Conservation (phyloP, 768 basidiomycete genomes). For the Hemileccinum impolitum region DNA sequence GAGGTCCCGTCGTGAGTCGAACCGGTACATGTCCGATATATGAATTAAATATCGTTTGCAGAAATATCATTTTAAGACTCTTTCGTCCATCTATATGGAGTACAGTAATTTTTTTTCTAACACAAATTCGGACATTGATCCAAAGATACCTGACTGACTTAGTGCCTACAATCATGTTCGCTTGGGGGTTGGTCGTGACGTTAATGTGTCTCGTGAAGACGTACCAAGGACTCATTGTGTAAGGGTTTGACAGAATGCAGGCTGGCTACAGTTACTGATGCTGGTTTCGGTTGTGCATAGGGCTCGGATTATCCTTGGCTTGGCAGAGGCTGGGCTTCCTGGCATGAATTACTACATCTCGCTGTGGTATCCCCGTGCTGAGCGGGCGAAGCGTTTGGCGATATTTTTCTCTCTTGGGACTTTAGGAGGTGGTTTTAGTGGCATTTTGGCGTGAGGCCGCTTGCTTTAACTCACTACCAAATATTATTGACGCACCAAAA, state of each 20-base stretch:
- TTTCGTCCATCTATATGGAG: constrained; percentile 26
- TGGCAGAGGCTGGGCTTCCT: constrained; percentile 40
- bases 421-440: constrained; percentile 45
- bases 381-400: constrained; percentile 51
- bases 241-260: constrained; percentile 1
- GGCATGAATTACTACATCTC: constrained; percentile 41
- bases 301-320: constrained; percentile 36
- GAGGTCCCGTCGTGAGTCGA: constrained; percentile 31
- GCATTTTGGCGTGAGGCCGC: constrained; percentile 39
- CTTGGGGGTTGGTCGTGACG: constrained; percentile 30
- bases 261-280: neutral
- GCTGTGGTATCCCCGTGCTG: constrained; percentile 52
- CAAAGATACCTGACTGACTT: constrained; percentile 20
- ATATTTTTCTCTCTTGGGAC: constrained; percentile 60
- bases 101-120: constrained; percentile 5
- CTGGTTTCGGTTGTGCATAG: constrained; percentile 8
- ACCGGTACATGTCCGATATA: neutral
- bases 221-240: constrained; percentile 23
- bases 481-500: constrained; percentile 8
- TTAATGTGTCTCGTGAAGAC: constrained; percentile 30
- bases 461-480: neutral
- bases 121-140: neutral
- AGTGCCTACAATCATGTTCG: constrained; percentile 33
- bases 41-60: neutral
- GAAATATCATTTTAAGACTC: constrained; percentile 29